Percentiles rank a stretch among this genome's conserved stretches.
Conservation (phyloP, 352 stramenopile genomes). For the Globisporangium carolinianum region DNA sequence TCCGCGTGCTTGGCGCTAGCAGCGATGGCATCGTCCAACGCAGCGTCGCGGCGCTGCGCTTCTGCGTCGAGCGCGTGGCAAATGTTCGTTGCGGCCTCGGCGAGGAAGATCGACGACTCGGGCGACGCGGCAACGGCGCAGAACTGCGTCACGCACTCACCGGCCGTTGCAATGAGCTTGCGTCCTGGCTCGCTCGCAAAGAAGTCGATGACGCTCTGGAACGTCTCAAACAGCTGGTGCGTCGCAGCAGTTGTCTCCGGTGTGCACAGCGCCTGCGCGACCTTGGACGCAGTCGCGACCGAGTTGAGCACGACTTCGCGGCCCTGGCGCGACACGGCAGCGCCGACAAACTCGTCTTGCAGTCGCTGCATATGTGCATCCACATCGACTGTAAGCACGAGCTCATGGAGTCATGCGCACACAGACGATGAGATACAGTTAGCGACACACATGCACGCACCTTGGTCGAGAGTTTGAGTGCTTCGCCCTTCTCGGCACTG, state of each 20-base stretch:
- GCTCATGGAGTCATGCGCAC: neutral
- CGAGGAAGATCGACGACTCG: slow-evolving; percentile 68
- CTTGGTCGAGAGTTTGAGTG: slow-evolving; percentile 26
- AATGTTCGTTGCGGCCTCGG: slow-evolving; percentile 67
- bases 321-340: slow-evolving; percentile 40
- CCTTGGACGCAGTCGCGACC: slow-evolving; percentile 53
- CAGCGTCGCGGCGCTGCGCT: slow-evolving; percentile 22
- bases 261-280: slow-evolving; percentile 65
- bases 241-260: slow-evolving; percentile 61
- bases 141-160: slow-evolving; percentile 42
- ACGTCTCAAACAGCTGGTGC: slow-evolving; percentile 47
- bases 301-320: slow-evolving; percentile 58
- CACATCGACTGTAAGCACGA: neutral
- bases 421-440: neutral
- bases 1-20: neutral
- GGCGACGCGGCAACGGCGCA: slow-evolving; percentile 57
- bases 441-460: slow-evolving; percentile 6
- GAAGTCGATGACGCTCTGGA: slow-evolving; percentile 72
- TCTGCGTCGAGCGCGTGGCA: slow-evolving; percentile 63
- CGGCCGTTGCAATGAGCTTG: slow-evolving; percentile 41
- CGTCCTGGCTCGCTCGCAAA: slow-evolving; percentile 55
- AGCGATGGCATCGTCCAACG: neutral
- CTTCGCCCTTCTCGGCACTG: slow-evolving; percentile 35
- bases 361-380: slow-evolving; percentile 15
- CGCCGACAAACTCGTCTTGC: slow-evolving; percentile 42